Base-by-base conservation (phyloP, 106 monocot species). In the Allium cepa region DNA sequence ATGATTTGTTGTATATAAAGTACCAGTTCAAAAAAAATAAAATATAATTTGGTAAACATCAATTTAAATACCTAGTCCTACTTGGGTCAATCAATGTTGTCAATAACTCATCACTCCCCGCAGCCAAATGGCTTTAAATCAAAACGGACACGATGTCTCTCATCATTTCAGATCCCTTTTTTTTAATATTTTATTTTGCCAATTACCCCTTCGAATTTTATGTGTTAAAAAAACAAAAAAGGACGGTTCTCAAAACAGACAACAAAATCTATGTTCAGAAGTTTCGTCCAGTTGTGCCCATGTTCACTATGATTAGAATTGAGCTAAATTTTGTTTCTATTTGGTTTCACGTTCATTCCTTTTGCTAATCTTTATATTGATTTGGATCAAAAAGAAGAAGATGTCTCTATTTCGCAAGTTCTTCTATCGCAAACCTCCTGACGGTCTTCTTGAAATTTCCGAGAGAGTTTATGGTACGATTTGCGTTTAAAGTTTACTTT, bases 371-470 rank as follows among this genome's bases (percentile, higher is more conserved):
- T 10, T 59, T 61, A 36, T 53, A 45, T 51, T 26, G 45, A 56
- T 15, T 62, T 48, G 15, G 63, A 45, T 47, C 27, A 56, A 68
- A 76, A 64, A 68, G 55, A 68, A 45, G 70, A 82, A 16, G 68
- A 88, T 85, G 88, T 84, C 81, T 69, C 70, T 88, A 68, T 88
- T 91, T 58, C 80, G 83, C 13, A 95, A 83, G 73, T 85, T 91
- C 69, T 91, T 91, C 60, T 81, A 75, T 67, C 72, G 80, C 58
- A 96, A 91, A 75, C 91, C 95, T 47, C 95, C 95, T 3, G 91
- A 96, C 63, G 91, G 88, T 49, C 83, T 96, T 17, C 74, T 96
- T 13, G 95, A 96, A 73, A 96, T 96, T 26, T 86, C 88, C 17
- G 86, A 88, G 72, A 83, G 88, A 72, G 85, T 96, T 53, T 96